A percentile compares a stretch with the other conserved stretches of the same genome.
Evolutionary conservation across 805 yeast genomes (phyloP).

Genomic region (Yarrowia sp.): DNA sequence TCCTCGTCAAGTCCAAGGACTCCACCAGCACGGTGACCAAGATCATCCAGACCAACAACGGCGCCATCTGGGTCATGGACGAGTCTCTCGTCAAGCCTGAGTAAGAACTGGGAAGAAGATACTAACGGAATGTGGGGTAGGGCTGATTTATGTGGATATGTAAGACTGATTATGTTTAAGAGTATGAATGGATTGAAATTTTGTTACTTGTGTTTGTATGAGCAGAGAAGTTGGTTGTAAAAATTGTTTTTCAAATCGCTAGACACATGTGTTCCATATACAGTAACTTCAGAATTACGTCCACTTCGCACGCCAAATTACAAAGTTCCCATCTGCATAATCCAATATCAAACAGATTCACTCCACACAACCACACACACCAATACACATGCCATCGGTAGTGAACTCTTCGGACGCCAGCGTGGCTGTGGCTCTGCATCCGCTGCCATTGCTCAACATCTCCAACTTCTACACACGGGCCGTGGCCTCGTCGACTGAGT

Average conservation of each 20-base stretch:
- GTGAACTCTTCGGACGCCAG: conserved; percentile 11
- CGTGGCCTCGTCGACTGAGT: conserved; percentile 29
- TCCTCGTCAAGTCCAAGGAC: conserved; percentile 28
- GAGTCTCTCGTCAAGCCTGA: conserved; percentile 28
- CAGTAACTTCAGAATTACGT: no score
- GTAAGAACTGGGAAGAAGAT: background rate
- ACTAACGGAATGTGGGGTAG: conserved; percentile 1
- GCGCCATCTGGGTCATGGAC: conserved; percentile 37
- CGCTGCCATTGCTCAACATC: conserved; percentile 40
- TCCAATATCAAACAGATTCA: background rate
- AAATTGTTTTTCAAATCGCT: no score
- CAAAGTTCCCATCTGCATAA: no score
- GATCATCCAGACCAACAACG: conserved; percentile 31
- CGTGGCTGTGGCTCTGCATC: conserved; percentile 35
- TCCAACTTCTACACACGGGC: conserved; percentile 40
- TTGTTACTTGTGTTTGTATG: no score
- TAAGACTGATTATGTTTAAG: no score
- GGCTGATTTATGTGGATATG: background rate
- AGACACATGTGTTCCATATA: no score
- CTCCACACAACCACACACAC: background rate
- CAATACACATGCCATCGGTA: background rate
- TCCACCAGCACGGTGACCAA: conserved; percentile 16
- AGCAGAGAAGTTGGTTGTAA: no score
- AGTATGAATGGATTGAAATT: no score
- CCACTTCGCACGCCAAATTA: no score